Base-by-base conservation (phyloP, 2,329 filamentous ascomycete genomes). In the Lomentospora prolificans region DNA sequence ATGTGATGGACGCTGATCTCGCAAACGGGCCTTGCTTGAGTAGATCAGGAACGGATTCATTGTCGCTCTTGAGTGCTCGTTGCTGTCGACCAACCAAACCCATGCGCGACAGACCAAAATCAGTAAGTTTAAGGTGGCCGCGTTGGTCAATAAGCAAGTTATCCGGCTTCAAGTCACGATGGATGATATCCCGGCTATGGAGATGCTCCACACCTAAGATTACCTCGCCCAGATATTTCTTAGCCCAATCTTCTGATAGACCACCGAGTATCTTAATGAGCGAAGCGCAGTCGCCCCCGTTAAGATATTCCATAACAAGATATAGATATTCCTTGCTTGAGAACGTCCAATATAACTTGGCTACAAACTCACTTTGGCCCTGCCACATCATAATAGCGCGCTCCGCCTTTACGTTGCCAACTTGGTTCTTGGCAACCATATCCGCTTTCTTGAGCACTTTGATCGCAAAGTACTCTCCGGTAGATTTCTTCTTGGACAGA, bases 371-470 rank as follows among this genome's bases (percentile, higher is more conserved):
- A 68, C 95, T 99, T 70, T 97, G 90, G 22, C 94, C 94, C 72
- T 99, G 94, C 89, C 94, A 97, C 94, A 99, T 99, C 94, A 99
- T 97, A 67, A 99, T 99, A 22, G 95, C 95, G 61, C 94, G 83
- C 71, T 99, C 94, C 7, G 95, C 94, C 71, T 99, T 97, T 65
- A 99, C 94, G 66, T 99, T 99, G 62, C 94, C 96, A 63, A 99
- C 91, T 68, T 99, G 94, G 68, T 99, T 99, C 72, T 99, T 99
- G 59, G 94, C 94, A 60, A 99, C 90, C 94, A 99, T 99, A 75
- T 99, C 94, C n/a, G 94, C 91, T 72, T 99, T 99, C 68, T 97
- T 97, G 58, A 99, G 71, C 1, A 97, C 94, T 67, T 99, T 99
- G 74, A 99, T 97, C 8, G 94, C 94, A 68, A 92, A 99, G 69